Evolutionary conservation across 2,329 filamentous ascomycete species (phyloP).

Genomic region (Clarireedia hainanense): DNA sequence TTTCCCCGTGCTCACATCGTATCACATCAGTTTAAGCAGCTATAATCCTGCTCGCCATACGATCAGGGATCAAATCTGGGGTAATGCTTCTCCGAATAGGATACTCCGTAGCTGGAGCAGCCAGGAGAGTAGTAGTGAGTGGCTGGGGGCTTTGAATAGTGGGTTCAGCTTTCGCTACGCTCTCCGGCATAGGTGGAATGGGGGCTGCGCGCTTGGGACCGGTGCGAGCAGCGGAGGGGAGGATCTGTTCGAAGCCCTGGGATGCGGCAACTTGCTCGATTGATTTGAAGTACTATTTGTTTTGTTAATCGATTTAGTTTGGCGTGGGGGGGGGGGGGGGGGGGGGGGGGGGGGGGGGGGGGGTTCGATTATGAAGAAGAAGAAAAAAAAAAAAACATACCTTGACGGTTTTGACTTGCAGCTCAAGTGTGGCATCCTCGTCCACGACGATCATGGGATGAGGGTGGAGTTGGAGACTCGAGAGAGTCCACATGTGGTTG

Average conservation of each 20-base stretch:
- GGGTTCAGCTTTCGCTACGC: conserved; percentile 24
- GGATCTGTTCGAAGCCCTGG: conserved; percentile 50
- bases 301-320: neutral
- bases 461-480: conserved; percentile 70
- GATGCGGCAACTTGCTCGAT: conserved; percentile 56
- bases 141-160: conserved; percentile 48
- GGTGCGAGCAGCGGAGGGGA: conserved; percentile 48
- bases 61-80: conserved; percentile 52
- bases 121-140: conserved; percentile 45
- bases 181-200: conserved; percentile 16
- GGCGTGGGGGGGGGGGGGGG: neutral
- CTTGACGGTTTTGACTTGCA: conserved; percentile 67
- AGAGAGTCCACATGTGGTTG: conserved; percentile 89
- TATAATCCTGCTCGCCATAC: conserved; percentile 23
- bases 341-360: neutral
- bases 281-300: conserved; percentile 56
- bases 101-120: conserved; percentile 47
- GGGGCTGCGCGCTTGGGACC: conserved; percentile 30
- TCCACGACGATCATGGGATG: conserved; percentile 79
- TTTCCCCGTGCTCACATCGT: too few species aligned
- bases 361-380: neutral
- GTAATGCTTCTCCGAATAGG: conserved; percentile 44
- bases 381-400: conserved; percentile 30
- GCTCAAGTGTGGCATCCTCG: conserved; percentile 66
- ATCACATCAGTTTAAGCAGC: neutral